phyloP scores from a whole-genome alignment of 768 basidiomycete genomes.

The Lactifluus hygrophoroides region DNA sequence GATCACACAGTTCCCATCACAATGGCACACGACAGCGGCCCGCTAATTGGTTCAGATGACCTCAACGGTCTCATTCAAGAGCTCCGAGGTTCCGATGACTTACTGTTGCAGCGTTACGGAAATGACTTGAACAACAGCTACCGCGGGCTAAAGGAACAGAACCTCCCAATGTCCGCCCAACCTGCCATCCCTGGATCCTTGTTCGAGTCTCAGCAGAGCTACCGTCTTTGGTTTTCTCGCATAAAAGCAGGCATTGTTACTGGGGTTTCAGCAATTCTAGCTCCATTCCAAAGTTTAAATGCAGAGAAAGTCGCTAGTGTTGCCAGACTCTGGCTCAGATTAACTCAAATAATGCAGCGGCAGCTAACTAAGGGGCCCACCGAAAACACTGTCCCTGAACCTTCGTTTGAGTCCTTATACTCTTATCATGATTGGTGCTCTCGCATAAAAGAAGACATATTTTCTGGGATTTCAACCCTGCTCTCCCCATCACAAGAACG shows the following conservation, averaged over 20 bases:
- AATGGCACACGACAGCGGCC: background rate
- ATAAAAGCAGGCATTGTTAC: background rate
- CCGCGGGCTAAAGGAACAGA: background rate
- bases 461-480: background rate
- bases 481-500: background rate
- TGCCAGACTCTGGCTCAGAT: slow-evolving; percentile 7
- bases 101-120: slow-evolving; percentile 1
- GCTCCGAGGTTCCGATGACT: background rate
- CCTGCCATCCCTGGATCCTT: background rate
- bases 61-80: background rate
- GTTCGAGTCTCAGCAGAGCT: background rate
- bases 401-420: background rate
- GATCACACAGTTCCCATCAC: no score
- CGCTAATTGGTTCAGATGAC: background rate
- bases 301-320: background rate
- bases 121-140: background rate
- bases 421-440: background rate
- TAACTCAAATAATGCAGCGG: slow-evolving; percentile 6
- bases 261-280: background rate
- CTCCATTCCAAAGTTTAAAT: background rate
- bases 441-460: background rate
- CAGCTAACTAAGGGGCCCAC: slow-evolving; percentile 12
- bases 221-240: background rate
- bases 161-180: background rate
- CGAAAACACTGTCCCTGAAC: background rate